Conservation (phyloP, 2,329 filamentous ascomycete species). For the Neophaeococcomyces aloes region DNA sequence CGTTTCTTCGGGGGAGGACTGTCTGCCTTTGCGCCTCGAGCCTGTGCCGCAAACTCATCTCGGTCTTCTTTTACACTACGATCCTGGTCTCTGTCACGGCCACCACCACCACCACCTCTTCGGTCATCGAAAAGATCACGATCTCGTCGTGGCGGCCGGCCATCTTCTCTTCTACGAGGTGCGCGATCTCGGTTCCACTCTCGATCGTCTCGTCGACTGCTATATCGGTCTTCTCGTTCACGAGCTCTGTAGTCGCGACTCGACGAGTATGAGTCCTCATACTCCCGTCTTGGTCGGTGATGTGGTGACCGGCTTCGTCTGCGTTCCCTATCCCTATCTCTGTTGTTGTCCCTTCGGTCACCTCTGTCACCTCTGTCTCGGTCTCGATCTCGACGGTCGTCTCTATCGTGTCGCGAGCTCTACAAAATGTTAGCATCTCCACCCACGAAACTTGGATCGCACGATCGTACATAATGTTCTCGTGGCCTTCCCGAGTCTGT, state of each 20-base stretch:
- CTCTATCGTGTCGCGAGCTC: slow-evolving; percentile 39
- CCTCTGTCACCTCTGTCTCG: slow-evolving; percentile 21
- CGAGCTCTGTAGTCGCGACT: slow-evolving; percentile 86
- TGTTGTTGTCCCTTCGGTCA: slow-evolving; percentile 28
- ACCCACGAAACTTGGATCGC: not conserved
- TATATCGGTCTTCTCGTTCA: slow-evolving; percentile 87
- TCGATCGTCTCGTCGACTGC: slow-evolving; percentile 55
- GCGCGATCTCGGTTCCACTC: slow-evolving; percentile 66
- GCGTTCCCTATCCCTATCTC: slow-evolving; percentile 45
- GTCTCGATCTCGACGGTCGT: slow-evolving; percentile 30
- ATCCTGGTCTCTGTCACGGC: slow-evolving; percentile 29
- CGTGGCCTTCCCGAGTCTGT: slow-evolving; percentile 43
- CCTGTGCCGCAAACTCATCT: slow-evolving; percentile 37
- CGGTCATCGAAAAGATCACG: slow-evolving; percentile 53
- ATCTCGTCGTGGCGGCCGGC: slow-evolving; percentile 32
- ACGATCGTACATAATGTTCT: slow-evolving; percentile 40
- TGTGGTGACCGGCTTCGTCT: slow-evolving; percentile 82
- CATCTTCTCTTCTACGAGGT: slow-evolving; percentile 54
- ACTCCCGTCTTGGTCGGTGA: slow-evolving; percentile 59
- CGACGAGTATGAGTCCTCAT: slow-evolving; percentile 80
- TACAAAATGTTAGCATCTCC: slow-evolving; percentile 23
- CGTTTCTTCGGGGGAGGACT: slow-evolving; percentile 79
- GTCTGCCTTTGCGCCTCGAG: slow-evolving; percentile 49
- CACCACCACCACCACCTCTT: slow-evolving; percentile 36
- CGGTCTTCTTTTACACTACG: slow-evolving; percentile 38